Evolutionary conservation across 129 eudicot genomes (phyloP), one percentile per base, ranked within the genome.

Genomic region (Flaveria brownii): DNA sequence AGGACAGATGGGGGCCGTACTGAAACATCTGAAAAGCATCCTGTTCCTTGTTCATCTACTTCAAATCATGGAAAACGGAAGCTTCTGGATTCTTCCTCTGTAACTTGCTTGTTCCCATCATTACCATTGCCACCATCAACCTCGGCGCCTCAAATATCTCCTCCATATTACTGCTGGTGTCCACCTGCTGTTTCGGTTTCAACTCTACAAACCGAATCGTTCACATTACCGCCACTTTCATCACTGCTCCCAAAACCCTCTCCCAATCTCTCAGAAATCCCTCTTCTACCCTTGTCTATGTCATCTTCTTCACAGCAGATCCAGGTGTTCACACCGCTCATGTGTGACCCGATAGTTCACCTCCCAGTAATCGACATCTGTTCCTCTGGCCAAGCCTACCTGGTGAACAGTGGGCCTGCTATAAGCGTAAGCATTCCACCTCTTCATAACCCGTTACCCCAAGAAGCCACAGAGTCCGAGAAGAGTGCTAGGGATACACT

Each of bases 141-240:
- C 75, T 67, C 82, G n/a, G 30, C 47, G 14, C 60, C 71, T 18
- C 72, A 49, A 26, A 33, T 70, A 60, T 82, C 96, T 49, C 96
- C 96, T 60, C 97, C 97, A 26, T 90, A 87, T 70, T 92, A 92
- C 66, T 89, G 96, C 60, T 89, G 91, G 96, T 89, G 93, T 64
- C 96, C 97, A 41, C 97, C 96, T 15, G 84, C 81, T 79, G 83
- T 82, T 86, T 79, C 90, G 17, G 81, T 80, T 86, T 79, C 89
- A 13, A 62, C 84, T 47, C 68, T 83, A 57, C 88, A 80, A 71
- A 52, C 60, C 7, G 60, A 52, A 52, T n/a, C 60, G 1, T 78
- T 75, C 75, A 54, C 85, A 15, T 67, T 83, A 54, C 80, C 68
- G 43, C 18, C 77, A 2, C 83, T 80, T 51, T 57, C 81, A 18